Conservation (phyloP, 2,329 filamentous ascomycete genomes). For the Beauveria pseudobassiana region DNA sequence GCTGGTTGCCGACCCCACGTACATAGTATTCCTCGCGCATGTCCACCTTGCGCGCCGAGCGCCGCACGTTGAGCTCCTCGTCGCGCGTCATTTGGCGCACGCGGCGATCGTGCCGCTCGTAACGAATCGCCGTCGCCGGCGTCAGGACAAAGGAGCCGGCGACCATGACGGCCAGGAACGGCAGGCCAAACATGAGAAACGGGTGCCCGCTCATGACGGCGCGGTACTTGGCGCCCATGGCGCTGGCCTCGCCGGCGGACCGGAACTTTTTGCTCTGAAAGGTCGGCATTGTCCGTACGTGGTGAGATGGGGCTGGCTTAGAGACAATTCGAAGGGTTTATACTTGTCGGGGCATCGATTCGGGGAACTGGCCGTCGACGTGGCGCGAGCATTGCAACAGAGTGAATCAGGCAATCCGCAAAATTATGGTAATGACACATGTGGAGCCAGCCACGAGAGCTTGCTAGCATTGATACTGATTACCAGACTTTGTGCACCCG, state of each 20-base stretch:
- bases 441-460: not conserved
- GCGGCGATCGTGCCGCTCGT: constrained; percentile 87
- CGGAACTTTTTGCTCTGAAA: constrained; percentile 69
- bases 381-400: not conserved
- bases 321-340: not conserved
- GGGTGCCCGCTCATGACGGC: constrained; percentile 67
- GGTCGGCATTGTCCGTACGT: constrained; percentile 27
- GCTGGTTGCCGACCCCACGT: constrained; percentile 29
- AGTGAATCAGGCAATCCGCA: not conserved
- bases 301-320: not conserved
- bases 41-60: constrained; percentile 62
- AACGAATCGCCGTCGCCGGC: constrained; percentile 85
- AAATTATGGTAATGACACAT: constrained; percentile 3
- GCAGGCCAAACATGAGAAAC: constrained; percentile 88
- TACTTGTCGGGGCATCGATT: not conserved
- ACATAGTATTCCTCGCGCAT: constrained; percentile 86
- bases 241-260: constrained; percentile 55
- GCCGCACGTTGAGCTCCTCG: constrained; percentile 77
- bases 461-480: not conserved
- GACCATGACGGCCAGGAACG: constrained; percentile 84
- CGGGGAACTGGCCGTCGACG: not conserved
- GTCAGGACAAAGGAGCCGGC: constrained; percentile 91
- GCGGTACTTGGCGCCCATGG: constrained; percentile 71
- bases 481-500: not conserved
- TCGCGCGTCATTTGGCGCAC: constrained; percentile 78